These are phyloP conservation scores for Leptodermis oblonga DNA, from an alignment of 257 asterid genomes.

Conservation along the genomic window DNA sequence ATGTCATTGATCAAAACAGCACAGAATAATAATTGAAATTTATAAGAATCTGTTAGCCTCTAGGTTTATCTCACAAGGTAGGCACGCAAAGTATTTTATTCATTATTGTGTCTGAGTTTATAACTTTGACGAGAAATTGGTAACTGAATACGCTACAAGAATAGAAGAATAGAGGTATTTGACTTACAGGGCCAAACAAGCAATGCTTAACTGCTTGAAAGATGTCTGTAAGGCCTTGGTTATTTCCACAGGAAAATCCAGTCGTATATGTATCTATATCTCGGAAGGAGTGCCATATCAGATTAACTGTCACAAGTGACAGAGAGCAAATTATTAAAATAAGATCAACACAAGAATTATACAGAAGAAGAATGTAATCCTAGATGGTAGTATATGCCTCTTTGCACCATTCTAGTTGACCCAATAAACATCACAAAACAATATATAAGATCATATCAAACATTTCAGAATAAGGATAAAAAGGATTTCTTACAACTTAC, in stretches of 20 bases:
- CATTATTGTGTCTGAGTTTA: neutral
- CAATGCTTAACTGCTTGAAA: conserved; percentile 82
- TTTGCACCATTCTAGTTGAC: neutral
- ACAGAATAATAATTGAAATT: neutral
- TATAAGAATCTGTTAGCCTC: neutral
- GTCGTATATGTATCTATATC: conserved; percentile 89
- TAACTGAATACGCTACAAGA: neutral
- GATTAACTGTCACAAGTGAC: conserved; percentile 60
- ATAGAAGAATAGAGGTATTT: neutral
- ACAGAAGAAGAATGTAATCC: no score
- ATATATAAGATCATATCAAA: no score
- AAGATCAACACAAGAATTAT: conserved; percentile 1
- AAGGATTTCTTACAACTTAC: conserved; percentile 35
- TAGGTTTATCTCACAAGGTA: neutral
- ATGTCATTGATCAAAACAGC: neutral
- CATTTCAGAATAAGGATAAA: neutral
- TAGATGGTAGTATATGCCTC: neutral
- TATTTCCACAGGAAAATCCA: conserved; percentile 83
- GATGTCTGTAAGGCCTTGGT: conserved; percentile 54
- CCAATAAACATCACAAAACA: no score
- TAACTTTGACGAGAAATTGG: neutral
- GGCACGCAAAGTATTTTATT: neutral
- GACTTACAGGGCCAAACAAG: conserved; percentile 88
- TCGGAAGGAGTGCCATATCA: conserved; percentile 72
- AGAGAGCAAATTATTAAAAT: conserved; percentile 8